Conservation (phyloP, 805 yeast species). For the Schizosaccharomyces cryophilus region DNA sequence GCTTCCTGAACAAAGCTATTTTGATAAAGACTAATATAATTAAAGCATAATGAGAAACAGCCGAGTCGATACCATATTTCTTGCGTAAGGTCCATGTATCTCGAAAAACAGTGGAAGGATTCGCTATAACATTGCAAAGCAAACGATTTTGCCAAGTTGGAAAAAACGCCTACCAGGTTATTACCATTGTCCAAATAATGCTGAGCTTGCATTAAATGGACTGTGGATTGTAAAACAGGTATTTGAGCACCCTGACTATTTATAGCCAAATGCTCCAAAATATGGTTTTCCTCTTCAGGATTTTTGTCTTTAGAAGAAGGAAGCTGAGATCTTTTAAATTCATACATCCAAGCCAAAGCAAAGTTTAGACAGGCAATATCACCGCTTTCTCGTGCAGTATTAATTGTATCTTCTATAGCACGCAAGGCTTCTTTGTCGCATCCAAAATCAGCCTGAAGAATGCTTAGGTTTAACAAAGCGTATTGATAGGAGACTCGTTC, state of each 20-base stretch:
- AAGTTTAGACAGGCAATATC: slow-evolving; percentile 51
- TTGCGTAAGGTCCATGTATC: background rate
- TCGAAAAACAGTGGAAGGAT: background rate
- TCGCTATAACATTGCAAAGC: background rate
- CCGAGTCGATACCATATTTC: background rate
- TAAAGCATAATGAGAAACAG: background rate
- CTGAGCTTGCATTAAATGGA: background rate
- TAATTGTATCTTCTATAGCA: slow-evolving; percentile 66
- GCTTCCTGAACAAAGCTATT: background rate
- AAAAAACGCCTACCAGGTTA: background rate
- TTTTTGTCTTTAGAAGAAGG: background rate
- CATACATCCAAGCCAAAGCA: slow-evolving; percentile 48
- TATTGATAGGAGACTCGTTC: slow-evolving; percentile 41
- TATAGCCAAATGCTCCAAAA: background rate
- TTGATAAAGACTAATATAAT: background rate
- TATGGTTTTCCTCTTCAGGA: background rate
- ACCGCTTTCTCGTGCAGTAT: slow-evolving; percentile 66
- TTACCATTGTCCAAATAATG: background rate
- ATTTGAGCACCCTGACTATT: background rate
- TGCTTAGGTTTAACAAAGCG: slow-evolving; percentile 48
- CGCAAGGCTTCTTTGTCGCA: slow-evolving; percentile 38
- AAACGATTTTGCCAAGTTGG: background rate
- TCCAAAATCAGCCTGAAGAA: slow-evolving; percentile 44
- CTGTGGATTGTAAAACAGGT: background rate
- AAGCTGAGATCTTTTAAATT: slow-evolving; percentile 35